Conservation (phyloP, 2,329 filamentous ascomycete genomes). For the Fusarium denticulatum region DNA sequence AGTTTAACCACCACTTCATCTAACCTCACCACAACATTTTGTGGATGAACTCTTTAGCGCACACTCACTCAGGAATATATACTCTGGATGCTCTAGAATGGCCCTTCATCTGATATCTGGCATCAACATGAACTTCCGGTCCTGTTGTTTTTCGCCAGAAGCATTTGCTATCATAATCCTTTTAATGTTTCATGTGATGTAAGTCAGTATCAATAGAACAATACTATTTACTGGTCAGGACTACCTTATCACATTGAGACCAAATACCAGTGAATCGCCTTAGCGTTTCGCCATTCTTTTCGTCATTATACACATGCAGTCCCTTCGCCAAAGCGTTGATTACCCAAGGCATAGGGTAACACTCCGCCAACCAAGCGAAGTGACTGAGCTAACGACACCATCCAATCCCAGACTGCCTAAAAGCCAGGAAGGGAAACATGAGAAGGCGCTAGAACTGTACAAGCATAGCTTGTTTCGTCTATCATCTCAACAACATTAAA, state of each 20-base stretch:
- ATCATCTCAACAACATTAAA: neutral
- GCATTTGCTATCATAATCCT: fast-evolving
- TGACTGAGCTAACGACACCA: neutral
- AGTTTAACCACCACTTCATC: fast-evolving
- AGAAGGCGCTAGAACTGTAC: neutral
- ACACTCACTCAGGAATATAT: fast-evolving
- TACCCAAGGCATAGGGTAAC: neutral
- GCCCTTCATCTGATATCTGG: neutral
- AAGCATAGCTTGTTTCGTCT: conserved; percentile 4
- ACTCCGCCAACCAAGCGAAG: neutral
- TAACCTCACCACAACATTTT: neutral
- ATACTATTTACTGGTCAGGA: too few species aligned
- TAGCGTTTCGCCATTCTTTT: too few species aligned
- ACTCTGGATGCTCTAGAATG: neutral
- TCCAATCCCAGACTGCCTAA: conserved; percentile 8
- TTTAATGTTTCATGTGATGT: fast-evolving
- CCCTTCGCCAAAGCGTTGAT: neutral
- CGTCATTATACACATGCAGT: neutral
- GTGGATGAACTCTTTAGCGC: fast-evolving
- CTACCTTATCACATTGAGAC: fast-evolving
- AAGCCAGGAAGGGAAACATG: conserved; percentile 11
- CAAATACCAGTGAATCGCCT: too few species aligned
- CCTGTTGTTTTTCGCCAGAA: fast-evolving
- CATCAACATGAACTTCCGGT: fast-evolving
- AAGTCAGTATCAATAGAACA: too few species aligned